A percentile compares a stretch with the other conserved stretches of the same genome.
These are phyloP conservation scores for Posidonia australis DNA, from an alignment of 106 monocot genomes.

Conservation along the genomic window DNA sequence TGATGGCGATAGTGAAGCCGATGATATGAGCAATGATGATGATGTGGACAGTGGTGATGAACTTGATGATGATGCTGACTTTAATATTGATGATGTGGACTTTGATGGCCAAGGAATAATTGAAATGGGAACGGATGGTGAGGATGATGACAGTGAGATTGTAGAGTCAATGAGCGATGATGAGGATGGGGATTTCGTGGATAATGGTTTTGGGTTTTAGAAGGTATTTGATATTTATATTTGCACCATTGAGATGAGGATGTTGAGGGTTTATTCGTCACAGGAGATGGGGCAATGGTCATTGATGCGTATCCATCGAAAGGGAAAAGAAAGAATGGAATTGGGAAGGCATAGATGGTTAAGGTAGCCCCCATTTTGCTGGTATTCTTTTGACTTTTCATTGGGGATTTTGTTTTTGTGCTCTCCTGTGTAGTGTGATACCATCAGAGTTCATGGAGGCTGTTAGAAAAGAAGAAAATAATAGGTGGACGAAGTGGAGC, in stretches of 20 bases:
- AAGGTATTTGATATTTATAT: neutral
- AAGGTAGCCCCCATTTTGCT: too few relatives aligned
- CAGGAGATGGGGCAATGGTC: too few relatives aligned
- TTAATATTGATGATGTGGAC: conserved; percentile 35
- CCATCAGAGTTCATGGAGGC: neutral
- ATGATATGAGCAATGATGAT: conserved; percentile 41
- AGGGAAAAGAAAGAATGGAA: too few relatives aligned
- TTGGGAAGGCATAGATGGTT: too few relatives aligned
- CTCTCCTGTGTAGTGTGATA: too few relatives aligned
- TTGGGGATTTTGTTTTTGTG: too few relatives aligned
- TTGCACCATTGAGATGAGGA: too few relatives aligned
- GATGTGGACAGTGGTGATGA: conserved; percentile 52
- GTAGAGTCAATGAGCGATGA: conserved; percentile 59
- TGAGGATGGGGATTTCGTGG: conserved; percentile 48
- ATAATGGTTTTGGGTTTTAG: conserved; percentile 9
- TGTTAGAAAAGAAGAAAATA: neutral
- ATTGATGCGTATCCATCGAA: too few relatives aligned
- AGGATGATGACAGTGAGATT: conserved; percentile 56
- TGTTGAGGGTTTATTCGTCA: too few relatives aligned
- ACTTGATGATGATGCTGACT: conserved; percentile 38
- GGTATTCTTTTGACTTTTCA: too few relatives aligned
- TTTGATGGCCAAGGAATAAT: conserved; percentile 51
- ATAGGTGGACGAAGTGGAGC: neutral
- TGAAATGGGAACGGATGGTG: conserved; percentile 59
- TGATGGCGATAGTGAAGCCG: conserved; percentile 41